Evolutionary conservation across 768 basidiomycete species (phyloP), one percentile per base, ranked within the genome.

Genomic region (Lactarius indigo): DNA sequence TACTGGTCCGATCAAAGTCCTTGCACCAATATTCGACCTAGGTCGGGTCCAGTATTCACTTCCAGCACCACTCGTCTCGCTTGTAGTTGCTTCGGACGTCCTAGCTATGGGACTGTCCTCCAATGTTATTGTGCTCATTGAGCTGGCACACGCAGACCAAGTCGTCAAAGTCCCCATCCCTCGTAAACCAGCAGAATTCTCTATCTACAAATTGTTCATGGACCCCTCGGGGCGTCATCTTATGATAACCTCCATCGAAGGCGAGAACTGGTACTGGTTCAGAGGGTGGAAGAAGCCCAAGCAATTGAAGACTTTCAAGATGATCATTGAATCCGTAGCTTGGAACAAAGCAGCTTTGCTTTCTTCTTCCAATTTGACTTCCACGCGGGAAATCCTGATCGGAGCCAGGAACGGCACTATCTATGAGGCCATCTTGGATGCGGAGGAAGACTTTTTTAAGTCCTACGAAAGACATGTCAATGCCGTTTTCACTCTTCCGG

Each of bases 191-290:
- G 78, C 82, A n/a, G 91, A 94, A 67, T 84, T 92, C 80, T 80
- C 83, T 9, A 86, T 98, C 57, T 79, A 89, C 79, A 90, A 90
- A 73, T 77, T 98, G 61, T 98, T 95, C 78, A 85, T 92, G 74
- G 96, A 98, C 76, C 96, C 96, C 17, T 91, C 94, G 0, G 96
- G 96, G 5, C 83, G 91, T 39, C 97, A 98, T 78, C 84, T 96
- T 59, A 77, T 98, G 50, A 82, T 96, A 61, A 92, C 93, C 0
- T 95, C 94, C 10, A 80, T 79, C 15, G 87, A 93, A 72, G 94
- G 94, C 59, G 96, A 99, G 74, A 96, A 93, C 68, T 98, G 92
- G 88, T 98, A 98, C 74, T 79, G 95, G 4, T 94, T 87, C 73
- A 82, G 84, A 61, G 83, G 84, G 10, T 90, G 89, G 86, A 91